These are phyloP conservation scores for Metarhizium humberi DNA, from an alignment of 2,329 filamentous ascomycete species.

Conservation along the genomic window DNA sequence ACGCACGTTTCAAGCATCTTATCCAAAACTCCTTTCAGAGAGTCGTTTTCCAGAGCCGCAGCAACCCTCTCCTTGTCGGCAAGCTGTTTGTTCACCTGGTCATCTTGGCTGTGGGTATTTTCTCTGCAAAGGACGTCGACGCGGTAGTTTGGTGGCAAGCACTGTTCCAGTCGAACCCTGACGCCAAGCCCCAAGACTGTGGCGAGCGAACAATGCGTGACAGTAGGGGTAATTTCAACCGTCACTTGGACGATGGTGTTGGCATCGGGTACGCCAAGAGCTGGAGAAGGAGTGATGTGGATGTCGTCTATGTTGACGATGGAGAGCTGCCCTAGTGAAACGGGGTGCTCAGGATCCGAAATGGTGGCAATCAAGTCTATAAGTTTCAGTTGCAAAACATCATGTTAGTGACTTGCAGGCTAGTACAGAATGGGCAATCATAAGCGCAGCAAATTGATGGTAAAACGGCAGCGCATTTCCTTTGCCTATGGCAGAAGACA, in stretches of 20 bases:
- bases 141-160: constrained; percentile 82
- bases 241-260: constrained; percentile 61
- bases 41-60: constrained; percentile 88
- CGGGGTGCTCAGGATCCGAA: constrained; percentile 90
- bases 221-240: constrained; percentile 89
- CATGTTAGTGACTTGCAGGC: constrained; percentile 9
- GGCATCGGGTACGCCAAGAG: constrained; percentile 30
- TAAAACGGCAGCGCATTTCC: neutral
- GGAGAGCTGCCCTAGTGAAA: constrained; percentile 84
- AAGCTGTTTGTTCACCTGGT: constrained; percentile 94
- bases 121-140: constrained; percentile 92
- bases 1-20: constrained; percentile 89
- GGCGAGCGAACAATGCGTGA: constrained; percentile 92
- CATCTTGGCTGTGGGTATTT: constrained; percentile 88
- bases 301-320: constrained; percentile 97
- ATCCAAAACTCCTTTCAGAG: constrained; percentile 74
- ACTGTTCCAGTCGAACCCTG: constrained; percentile 81
- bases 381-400: neutral
- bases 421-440: neutral
- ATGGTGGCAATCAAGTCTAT: constrained; percentile 89
- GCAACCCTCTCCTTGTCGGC: constrained; percentile 95
- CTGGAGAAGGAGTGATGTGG: constrained; percentile 47
- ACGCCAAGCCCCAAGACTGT: constrained; percentile 95
- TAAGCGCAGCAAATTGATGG: neutral
- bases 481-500: neutral